Conservation (phyloP, 495 filamentous ascomycete species). For the Neurospora sp. region DNA sequence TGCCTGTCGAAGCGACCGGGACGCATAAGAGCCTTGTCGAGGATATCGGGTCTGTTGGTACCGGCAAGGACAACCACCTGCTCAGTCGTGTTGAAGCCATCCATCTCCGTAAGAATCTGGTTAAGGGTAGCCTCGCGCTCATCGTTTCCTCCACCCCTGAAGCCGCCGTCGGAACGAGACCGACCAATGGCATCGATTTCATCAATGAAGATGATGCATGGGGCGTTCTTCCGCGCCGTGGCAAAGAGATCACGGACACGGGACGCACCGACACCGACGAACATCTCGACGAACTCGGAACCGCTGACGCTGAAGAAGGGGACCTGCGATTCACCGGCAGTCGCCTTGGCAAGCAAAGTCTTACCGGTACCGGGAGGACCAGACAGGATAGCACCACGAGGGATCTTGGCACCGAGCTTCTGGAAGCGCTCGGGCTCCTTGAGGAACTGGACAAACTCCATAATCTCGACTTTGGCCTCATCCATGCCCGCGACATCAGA, state of each 20-base stretch:
- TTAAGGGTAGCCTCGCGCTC: conserved; percentile 95
- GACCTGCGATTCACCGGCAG: conserved; percentile 92
- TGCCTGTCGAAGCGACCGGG: conserved; percentile 95
- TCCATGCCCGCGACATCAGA: conserved; percentile 97
- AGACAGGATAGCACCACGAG: conserved; percentile 89
- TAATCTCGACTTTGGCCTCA: conserved; percentile 95
- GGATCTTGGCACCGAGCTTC: conserved; percentile 92
- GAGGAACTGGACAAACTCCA: conserved; percentile 97
- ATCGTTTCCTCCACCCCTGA: conserved; percentile 82
- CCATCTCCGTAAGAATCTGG: conserved; percentile 98
- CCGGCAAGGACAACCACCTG: conserved; percentile 97
- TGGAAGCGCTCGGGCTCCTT: conserved; percentile 84
- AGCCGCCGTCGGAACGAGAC: conserved; percentile 60
- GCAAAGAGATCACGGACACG: conserved; percentile 92
- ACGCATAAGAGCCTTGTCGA: conserved; percentile 92
- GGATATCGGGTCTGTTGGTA: conserved; percentile 87
- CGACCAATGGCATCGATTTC: conserved; percentile 98
- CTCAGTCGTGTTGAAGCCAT: conserved; percentile 95
- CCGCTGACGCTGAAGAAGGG: conserved; percentile 98
- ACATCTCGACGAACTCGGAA: conserved; percentile 99
- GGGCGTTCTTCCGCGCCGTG: conserved; percentile 88
- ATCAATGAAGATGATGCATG: conserved; percentile 99
- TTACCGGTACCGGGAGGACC: conserved; percentile 98
- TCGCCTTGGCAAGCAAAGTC: conserved; percentile 92
- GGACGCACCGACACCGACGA: conserved; percentile 94